Percentiles rank a stretch among this genome's conserved stretches.
phyloP scores from a whole-genome alignment of 163 green algal species.

The Prototheca wickerhamii region DNA sequence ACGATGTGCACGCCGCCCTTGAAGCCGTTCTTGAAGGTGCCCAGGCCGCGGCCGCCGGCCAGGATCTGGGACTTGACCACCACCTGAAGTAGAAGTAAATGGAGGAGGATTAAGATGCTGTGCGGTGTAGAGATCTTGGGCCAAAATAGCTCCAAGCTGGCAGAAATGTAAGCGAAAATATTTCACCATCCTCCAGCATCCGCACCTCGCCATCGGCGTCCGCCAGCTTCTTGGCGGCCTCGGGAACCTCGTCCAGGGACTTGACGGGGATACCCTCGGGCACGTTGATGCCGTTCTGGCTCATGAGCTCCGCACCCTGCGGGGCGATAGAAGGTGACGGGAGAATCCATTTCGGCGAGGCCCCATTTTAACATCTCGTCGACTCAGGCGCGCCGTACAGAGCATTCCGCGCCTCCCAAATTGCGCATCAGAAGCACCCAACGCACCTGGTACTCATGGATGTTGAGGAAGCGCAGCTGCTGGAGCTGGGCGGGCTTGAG shows the following conservation, averaged over 20 bases:
- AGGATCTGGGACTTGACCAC: slow-evolving; percentile 97
- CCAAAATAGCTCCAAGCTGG: too few relatives aligned
- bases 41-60: slow-evolving; percentile 86
- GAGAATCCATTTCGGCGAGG: background rate
- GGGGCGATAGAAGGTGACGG: background rate
- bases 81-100: slow-evolving; percentile 61
- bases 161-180: background rate
- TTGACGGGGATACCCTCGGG: slow-evolving; percentile 69
- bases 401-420: background rate
- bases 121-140: background rate
- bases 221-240: slow-evolving; percentile 33
- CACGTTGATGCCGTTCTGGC: slow-evolving; percentile 85
- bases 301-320: slow-evolving; percentile 90
- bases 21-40: slow-evolving; percentile 87
- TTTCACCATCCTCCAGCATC: background rate
- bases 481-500: slow-evolving; percentile 4
- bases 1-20: slow-evolving; percentile 95
- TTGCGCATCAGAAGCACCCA: background rate
- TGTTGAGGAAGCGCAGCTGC: slow-evolving; percentile 67
- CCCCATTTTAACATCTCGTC: background rate
- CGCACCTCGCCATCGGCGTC: slow-evolving; percentile 31
- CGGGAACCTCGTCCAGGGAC: slow-evolving; percentile 65
- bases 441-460: slow-evolving; percentile 90
- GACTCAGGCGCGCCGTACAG: background rate
- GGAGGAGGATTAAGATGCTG: background rate